Percentiles rank a stretch among this genome's conserved stretches.
These are phyloP conservation scores for Calocera viscosa DNA, from an alignment of 768 basidiomycete species.

Conservation along the genomic window DNA sequence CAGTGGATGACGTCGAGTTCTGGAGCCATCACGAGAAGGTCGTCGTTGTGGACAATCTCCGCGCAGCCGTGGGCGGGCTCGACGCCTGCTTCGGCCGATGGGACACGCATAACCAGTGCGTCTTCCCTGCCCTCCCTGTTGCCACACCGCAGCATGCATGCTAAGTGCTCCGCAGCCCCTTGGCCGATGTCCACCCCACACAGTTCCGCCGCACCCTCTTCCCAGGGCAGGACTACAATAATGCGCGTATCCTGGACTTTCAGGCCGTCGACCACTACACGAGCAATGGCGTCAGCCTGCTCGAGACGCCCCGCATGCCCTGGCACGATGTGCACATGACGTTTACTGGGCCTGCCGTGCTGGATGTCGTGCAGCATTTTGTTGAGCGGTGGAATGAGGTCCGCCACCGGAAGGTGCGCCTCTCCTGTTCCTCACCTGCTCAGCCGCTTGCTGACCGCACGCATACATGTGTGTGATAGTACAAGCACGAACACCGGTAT, in stretches of 20 bases:
- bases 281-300: constrained; percentile 52
- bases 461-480: background rate
- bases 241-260: constrained; percentile 77
- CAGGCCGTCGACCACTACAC: constrained; percentile 63
- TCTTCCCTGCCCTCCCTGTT: background rate
- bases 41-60: constrained; percentile 76
- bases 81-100: constrained; percentile 96
- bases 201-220: constrained; percentile 71
- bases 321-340: constrained; percentile 98
- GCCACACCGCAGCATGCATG: too few species aligned
- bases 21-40: constrained; percentile 91
- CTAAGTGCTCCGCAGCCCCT: constrained; percentile 41
- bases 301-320: constrained; percentile 55
- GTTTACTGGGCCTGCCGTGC: constrained; percentile 61
- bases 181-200: constrained; percentile 86
- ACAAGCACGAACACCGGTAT: constrained; percentile 24
- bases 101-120: constrained; percentile 70
- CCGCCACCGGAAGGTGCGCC: constrained; percentile 60
- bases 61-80: constrained; percentile 76
- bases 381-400: constrained; percentile 72
- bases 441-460: background rate
- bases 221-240: constrained; percentile 89
- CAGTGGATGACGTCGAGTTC: constrained; percentile 58
- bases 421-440: background rate
- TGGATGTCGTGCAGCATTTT: constrained; percentile 90